Evolutionary conservation across 768 basidiomycete species (phyloP).

Genomic region (Panellus pusillus): DNA sequence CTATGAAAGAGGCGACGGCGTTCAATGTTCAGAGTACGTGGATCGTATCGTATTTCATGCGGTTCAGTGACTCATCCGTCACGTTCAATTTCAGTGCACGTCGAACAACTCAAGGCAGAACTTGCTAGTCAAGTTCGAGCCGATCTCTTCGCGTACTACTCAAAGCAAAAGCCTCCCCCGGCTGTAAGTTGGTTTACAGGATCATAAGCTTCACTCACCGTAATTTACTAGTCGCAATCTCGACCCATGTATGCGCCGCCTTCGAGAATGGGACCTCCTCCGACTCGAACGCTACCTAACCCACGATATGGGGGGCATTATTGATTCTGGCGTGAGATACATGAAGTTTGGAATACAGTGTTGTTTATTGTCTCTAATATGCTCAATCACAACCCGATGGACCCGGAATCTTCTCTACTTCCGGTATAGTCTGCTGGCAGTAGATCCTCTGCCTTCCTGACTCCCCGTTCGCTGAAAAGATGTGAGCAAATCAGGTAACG

Average conservation of each 20-base stretch:
- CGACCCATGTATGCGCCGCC: neutral
- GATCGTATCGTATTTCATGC: constrained; percentile 7
- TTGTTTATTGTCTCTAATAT: neutral
- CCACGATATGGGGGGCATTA: neutral
- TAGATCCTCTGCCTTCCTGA: constrained; percentile 57
- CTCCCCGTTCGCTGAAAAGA: constrained; percentile 63
- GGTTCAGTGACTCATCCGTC: neutral
- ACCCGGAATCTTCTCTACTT: constrained; percentile 44
- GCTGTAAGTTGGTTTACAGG: neutral
- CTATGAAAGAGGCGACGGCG: constrained; percentile 91
- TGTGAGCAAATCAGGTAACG: constrained; percentile 2
- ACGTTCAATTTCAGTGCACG: constrained; percentile 67
- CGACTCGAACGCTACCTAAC: neutral
- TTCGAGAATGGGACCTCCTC: neutral
- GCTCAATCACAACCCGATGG: constrained; percentile 37
- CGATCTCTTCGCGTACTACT: constrained; percentile 71
- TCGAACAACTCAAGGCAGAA: constrained; percentile 86
- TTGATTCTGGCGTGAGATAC: neutral
- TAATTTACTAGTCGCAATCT: neutral
- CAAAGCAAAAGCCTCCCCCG: constrained; percentile 50
- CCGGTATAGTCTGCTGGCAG: constrained; percentile 63
- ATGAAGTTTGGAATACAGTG: neutral
- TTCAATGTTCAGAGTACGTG: constrained; percentile 78
- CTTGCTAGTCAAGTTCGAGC: constrained; percentile 73
- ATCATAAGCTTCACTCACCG: neutral